Base-by-base conservation (phyloP, 768 basidiomycete genomes). In the Termitomyces sp. region DNA sequence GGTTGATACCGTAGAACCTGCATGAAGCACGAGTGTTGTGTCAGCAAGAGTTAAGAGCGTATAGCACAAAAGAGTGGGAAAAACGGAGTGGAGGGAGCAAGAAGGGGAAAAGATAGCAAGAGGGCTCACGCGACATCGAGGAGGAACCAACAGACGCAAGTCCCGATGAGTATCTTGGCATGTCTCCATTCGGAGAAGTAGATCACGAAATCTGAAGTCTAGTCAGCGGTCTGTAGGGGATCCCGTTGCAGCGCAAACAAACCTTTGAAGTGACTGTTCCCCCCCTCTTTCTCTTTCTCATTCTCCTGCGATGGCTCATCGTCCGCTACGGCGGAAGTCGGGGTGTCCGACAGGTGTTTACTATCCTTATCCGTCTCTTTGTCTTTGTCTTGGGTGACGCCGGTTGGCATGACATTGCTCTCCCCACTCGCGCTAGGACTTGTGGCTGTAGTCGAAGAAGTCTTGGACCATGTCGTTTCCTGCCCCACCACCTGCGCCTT, bases 131-230 rank as follows among this genome's bases (percentile, higher is more conserved):
- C 84, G 32, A 90, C 78, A 61, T 90, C 89, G 34, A 90, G 76
- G 23, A 91, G 65, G 73, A 91, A 89, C 90, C 90, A 91, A 60
- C 81, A 85, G 42, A 67, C 30, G 55, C 78, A 80, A 0, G 89
- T 91, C 11, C 84, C 89, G 44, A 91, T 72, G 12, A 92, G 72
- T 21, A 84, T 67, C 63, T 85, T 87, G 3, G 76, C 72, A 54
- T 91, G 86, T 6, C 80, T 73, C 87, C 86, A 89, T 65, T 89
- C 79, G 5, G 80, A 81, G 66, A 91, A 87, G 70, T 92, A 91
- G 0, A 55, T 54, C 46, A 82, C 14, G 66, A 88, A 89, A 51
- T 89, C 89, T 80, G 57, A 3, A 3, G 11, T 23, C 21, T 12
- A 23, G 47, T 48, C 34, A 48, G 21, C 14, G 34, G 21, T 43